Evolutionary conservation across 108 stramenopile species (phyloP).

Genomic region (Mediolabrus comicus): DNA sequence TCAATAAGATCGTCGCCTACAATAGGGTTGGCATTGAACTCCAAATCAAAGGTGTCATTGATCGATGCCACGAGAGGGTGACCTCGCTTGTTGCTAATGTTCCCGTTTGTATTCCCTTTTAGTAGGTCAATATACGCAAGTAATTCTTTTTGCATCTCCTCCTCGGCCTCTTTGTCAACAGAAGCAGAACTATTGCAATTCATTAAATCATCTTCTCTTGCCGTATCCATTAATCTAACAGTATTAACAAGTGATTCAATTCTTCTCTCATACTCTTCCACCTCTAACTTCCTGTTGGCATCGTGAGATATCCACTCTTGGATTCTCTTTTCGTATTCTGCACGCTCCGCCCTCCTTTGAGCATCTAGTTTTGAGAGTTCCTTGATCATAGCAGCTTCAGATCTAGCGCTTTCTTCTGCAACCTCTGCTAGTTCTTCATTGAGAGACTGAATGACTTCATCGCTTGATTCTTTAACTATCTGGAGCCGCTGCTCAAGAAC

Average conservation of each 20-base stretch:
- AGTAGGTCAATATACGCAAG: conserved; percentile 31
- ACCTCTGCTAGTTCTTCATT: conserved; percentile 79
- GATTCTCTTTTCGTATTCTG: conserved; percentile 39
- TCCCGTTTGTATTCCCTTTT: conserved; percentile 2
- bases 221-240: conserved; percentile 25
- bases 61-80: conserved; percentile 47
- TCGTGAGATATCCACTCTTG: conserved; percentile 46
- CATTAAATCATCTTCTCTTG: background rate
- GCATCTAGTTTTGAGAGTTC: conserved; percentile 59
- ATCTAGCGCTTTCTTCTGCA: conserved; percentile 56
- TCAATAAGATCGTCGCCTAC: conserved; percentile 68
- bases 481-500: conserved; percentile 58
- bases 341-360: conserved; percentile 35
- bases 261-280: conserved; percentile 41
- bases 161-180: conserved; percentile 31
- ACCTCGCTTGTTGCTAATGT: conserved; percentile 9
- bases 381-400: conserved; percentile 68
- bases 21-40: conserved; percentile 72
- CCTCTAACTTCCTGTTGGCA: conserved; percentile 30
- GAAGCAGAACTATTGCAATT: conserved; percentile 12
- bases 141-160: conserved; percentile 31
- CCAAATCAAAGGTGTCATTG: conserved; percentile 63
- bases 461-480: conserved; percentile 68
- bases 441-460: conserved; percentile 60
- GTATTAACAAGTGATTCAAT: conserved; percentile 36